phyloP scores from a whole-genome alignment of 352 stramenopile genomes.

The Phytophthora melonis region DNA sequence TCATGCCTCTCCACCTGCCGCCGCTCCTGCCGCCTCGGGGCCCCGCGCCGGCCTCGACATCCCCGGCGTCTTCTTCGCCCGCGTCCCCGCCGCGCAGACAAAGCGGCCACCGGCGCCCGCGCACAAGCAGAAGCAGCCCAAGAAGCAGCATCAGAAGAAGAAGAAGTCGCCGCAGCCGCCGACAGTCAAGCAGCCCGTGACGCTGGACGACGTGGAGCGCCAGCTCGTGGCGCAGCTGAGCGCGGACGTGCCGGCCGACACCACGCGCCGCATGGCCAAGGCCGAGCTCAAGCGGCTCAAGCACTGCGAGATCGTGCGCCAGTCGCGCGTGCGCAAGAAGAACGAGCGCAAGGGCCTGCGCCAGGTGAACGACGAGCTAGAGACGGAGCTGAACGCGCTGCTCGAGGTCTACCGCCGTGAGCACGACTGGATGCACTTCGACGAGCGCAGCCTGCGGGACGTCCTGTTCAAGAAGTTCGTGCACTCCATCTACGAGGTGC shows the following conservation, averaged over 20 bases:
- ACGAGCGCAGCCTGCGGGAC: constrained; percentile 58
- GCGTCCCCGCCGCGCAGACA: background rate
- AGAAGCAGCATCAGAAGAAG: too few species aligned
- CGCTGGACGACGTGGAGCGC: constrained; percentile 71
- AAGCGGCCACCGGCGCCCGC: background rate
- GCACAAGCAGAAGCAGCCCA: background rate
- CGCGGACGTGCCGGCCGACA: constrained; percentile 50
- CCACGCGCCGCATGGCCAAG: constrained; percentile 63
- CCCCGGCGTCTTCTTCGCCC: background rate
- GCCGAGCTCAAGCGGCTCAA: constrained; percentile 80
- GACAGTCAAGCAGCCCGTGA: constrained; percentile 28
- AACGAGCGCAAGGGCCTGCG: constrained; percentile 65
- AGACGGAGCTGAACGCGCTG: constrained; percentile 49
- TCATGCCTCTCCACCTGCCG: background rate
- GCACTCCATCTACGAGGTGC: constrained; percentile 81
- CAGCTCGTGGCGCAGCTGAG: constrained; percentile 54
- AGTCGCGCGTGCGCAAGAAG: constrained; percentile 85
- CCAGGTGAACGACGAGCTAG: constrained; percentile 66
- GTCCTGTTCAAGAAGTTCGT: constrained; percentile 74
- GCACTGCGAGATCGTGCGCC: constrained; percentile 81
- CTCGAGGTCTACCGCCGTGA: constrained; percentile 45
- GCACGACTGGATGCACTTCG: constrained; percentile 63
- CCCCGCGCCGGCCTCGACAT: too few species aligned
- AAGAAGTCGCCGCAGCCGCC: too few species aligned
- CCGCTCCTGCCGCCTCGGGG: background rate